phyloP scores from a whole-genome alignment of 805 yeast species.

The Alloascoidea africana region DNA sequence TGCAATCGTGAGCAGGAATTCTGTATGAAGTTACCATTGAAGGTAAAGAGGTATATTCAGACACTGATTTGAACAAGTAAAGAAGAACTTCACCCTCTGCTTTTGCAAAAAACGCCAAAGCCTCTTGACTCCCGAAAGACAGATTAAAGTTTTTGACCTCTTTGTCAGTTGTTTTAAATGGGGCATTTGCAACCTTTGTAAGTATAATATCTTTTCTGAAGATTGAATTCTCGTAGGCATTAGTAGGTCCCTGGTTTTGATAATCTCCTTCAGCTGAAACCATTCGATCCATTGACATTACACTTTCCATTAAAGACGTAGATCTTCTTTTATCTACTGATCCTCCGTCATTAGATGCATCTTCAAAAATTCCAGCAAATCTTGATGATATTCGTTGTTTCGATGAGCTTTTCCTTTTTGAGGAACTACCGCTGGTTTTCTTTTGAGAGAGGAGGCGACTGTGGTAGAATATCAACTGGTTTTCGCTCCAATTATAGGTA shows the following conservation, averaged over 20 bases:
- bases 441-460: slow-evolving; percentile 23
- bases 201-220: slow-evolving; percentile 57
- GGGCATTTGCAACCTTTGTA: slow-evolving; percentile 27
- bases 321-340: background rate
- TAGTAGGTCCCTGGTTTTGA: slow-evolving; percentile 8
- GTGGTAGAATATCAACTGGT: slow-evolving; percentile 37
- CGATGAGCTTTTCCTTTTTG: too few species aligned
- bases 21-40: slow-evolving; percentile 12
- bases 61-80: slow-evolving; percentile 26
- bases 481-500: slow-evolving; percentile 34
- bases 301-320: background rate
- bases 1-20: slow-evolving; percentile 6
- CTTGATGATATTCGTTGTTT: slow-evolving; percentile 7
- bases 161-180: slow-evolving; percentile 15
- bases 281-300: slow-evolving; percentile 12
- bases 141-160: slow-evolving; percentile 23
- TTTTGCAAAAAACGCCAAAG: slow-evolving; percentile 37
- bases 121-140: slow-evolving; percentile 41
- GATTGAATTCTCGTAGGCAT: slow-evolving; percentile 17
- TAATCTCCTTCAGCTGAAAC: slow-evolving; percentile 10
- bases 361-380: slow-evolving; percentile 22
- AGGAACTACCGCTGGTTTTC: too few species aligned
- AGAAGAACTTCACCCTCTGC: slow-evolving; percentile 28
- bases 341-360: background rate
- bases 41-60: slow-evolving; percentile 15